Conservation (phyloP, 371 early-diverging fungal species). For the Fennellomyces sp. region DNA sequence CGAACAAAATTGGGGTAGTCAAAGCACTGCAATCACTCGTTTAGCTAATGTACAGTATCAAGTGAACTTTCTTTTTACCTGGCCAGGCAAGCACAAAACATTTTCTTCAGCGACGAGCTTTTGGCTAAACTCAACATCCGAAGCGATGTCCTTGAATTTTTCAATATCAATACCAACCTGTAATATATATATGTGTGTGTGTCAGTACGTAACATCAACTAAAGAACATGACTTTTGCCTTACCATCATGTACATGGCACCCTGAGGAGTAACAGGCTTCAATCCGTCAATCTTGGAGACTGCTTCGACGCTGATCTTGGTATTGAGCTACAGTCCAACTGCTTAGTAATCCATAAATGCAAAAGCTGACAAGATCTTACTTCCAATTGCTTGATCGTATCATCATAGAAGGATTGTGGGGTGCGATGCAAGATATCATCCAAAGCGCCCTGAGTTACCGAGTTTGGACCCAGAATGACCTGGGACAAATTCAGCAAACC, state of each 20-base stretch:
- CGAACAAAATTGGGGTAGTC: conserved; percentile 81
- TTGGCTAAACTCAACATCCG: conserved; percentile 83
- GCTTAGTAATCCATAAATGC: background rate
- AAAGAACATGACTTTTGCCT: background rate
- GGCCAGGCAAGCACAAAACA: conserved; percentile 86
- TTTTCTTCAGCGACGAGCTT: conserved; percentile 84
- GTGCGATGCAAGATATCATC: conserved; percentile 79
- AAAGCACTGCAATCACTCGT: conserved; percentile 61
- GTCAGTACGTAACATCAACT: no score
- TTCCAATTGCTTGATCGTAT: conserved; percentile 72
- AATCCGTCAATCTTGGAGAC: conserved; percentile 77
- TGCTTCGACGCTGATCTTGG: conserved; percentile 61
- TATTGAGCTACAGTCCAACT: conserved; percentile 52
- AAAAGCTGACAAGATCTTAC: conserved; percentile 16
- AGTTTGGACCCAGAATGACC: conserved; percentile 85
- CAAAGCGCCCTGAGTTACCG: conserved; percentile 75
- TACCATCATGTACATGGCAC: conserved; percentile 95
- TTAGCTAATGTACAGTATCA: background rate
- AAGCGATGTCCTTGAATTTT: conserved; percentile 73
- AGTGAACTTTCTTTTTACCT: conserved; percentile 39
- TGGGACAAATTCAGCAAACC: conserved; percentile 76
- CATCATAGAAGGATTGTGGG: conserved; percentile 69
- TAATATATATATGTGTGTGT: background rate
- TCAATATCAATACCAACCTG: conserved; percentile 65
- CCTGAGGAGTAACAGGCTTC: conserved; percentile 81